phyloP scores from a whole-genome alignment of 169 alveolate species.

The Eimeria falciformis region DNA sequence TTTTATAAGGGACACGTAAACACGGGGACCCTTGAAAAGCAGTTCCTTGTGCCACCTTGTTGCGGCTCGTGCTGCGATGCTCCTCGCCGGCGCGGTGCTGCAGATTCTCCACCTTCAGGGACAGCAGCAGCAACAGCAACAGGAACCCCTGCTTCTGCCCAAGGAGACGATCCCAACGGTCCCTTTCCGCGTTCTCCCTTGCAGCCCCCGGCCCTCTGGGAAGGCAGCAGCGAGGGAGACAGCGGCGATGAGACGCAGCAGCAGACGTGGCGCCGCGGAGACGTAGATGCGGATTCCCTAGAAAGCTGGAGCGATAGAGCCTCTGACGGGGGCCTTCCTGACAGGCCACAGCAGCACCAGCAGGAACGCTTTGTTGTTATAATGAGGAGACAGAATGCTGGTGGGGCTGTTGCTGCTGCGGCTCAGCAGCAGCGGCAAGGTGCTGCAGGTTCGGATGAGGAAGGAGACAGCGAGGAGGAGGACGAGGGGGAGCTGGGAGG shows the following conservation, averaged over 20 bases:
- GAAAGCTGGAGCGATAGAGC: slow-evolving; percentile 57
- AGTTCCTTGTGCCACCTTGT: slow-evolving; percentile 40
- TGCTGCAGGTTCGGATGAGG: not conserved
- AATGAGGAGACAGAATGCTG: not conserved
- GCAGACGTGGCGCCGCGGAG: slow-evolving; percentile 59
- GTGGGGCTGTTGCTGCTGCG: slow-evolving; percentile 8
- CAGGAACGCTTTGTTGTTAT: slow-evolving; percentile 36
- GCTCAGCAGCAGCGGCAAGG: slow-evolving; percentile 1
- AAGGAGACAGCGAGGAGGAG: slow-evolving; percentile 8
- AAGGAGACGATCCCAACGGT: not conserved
- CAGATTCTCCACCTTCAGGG: not conserved
- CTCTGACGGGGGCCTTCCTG: slow-evolving; percentile 10
- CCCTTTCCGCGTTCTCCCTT: not conserved
- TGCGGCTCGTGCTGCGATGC: slow-evolving; percentile 20
- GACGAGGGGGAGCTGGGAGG: not conserved
- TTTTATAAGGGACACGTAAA: not conserved
- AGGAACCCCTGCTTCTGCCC: not conserved
- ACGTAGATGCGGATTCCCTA: slow-evolving; percentile 48
- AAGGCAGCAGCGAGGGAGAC: slow-evolving; percentile 61
- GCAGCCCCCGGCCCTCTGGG: slow-evolving; percentile 6
- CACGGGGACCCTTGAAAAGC: slow-evolving; percentile 29
- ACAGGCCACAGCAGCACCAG: slow-evolving; percentile 48
- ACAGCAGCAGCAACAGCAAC: not conserved
- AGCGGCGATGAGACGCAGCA: slow-evolving; percentile 20
- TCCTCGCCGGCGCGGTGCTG: not conserved